Evolutionary conservation across 2,329 filamentous ascomycete species (phyloP), one percentile per base, ranked within the genome.

Genomic region (Westerdykella sp.): DNA sequence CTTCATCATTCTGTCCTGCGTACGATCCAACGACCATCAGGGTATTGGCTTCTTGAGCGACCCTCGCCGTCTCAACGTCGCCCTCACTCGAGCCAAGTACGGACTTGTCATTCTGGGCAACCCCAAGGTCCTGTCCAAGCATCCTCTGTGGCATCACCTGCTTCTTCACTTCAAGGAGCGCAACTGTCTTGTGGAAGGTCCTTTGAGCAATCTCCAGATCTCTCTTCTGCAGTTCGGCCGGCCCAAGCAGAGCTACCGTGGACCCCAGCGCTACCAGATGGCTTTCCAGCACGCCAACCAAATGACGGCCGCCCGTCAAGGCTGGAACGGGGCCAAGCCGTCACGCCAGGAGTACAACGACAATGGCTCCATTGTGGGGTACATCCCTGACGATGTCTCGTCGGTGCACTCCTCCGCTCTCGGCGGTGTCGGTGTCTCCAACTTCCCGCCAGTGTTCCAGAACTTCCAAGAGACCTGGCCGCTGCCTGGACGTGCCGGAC

Each of bases 31-130:
- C 65, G 93, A 98, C 59, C 95, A 97, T 66, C 93, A 98, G 67
- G 93, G 93, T 54, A 98, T 98, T 58, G 93, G 93, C 71, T 98
- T 98, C 80, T 75, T 98, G 74, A 97, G 90, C 47, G 93, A 98
- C 57, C 93, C 93, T 41, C 87, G 93, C 53, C 91, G 93, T 76
- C 81, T 98, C 59, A 98, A 98, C 63, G 93, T 98, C 16, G 93
- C 91, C 32, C 78, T 98, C 53, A 98, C 93, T 40, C 87, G 93
- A 73, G 93, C 93, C 49, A 97, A 96, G 70, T 98, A 91, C 60
- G 93, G 93, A 45, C 75, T 97, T 25, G 93, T 96, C 47, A 96
- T 98, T 61, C 81, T 98, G 7, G 93, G 93, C 50, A 98, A 98
- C 62, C 93, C 93, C 25, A 97, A 97, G 72, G 90, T 98, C 31